A percentile compares a stretch with the other conserved stretches of the same genome.
These are phyloP conservation scores for Eimeria necatrix DNA, from an alignment of 169 alveolate species.

Conservation along the genomic window DNA sequence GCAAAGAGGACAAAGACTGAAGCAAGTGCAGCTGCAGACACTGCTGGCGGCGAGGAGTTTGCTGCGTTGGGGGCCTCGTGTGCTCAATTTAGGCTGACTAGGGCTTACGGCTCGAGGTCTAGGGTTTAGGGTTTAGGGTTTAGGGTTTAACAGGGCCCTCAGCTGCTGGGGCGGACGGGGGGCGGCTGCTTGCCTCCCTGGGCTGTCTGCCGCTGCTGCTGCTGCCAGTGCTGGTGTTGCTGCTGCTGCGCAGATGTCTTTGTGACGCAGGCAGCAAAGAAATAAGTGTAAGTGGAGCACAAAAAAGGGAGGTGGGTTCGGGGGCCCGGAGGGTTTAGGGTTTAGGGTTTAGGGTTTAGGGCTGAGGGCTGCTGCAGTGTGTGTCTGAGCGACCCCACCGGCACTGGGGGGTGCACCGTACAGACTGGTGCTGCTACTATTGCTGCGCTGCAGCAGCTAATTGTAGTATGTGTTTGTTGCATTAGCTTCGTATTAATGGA, in stretches of 20 bases:
- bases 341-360: background rate
- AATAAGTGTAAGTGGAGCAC: background rate
- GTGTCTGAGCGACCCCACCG: constrained; percentile 40
- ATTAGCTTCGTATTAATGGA: background rate
- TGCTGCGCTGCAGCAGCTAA: background rate
- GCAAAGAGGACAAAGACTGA: too few relatives aligned
- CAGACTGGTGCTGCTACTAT: constrained; percentile 21
- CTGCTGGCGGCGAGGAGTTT: too few relatives aligned
- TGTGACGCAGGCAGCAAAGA: background rate
- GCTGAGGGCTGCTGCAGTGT: background rate
- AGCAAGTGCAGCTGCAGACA: background rate
- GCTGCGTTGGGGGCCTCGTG: too few relatives aligned
- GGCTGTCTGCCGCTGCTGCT: background rate
- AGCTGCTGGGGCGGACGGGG: background rate
- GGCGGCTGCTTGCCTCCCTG: background rate
- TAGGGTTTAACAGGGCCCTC: background rate
- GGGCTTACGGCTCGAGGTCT: too few relatives aligned
- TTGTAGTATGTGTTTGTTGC: background rate
- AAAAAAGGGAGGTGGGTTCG: background rate
- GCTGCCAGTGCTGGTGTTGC: background rate
- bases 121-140: too few relatives aligned
- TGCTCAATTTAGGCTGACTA: too few relatives aligned
- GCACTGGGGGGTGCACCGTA: background rate
- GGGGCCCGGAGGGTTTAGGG: background rate
- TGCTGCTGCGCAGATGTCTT: background rate